Base-by-base conservation (phyloP, 2,329 filamentous ascomycete species). In the Emmonsiellopsis sp. region DNA sequence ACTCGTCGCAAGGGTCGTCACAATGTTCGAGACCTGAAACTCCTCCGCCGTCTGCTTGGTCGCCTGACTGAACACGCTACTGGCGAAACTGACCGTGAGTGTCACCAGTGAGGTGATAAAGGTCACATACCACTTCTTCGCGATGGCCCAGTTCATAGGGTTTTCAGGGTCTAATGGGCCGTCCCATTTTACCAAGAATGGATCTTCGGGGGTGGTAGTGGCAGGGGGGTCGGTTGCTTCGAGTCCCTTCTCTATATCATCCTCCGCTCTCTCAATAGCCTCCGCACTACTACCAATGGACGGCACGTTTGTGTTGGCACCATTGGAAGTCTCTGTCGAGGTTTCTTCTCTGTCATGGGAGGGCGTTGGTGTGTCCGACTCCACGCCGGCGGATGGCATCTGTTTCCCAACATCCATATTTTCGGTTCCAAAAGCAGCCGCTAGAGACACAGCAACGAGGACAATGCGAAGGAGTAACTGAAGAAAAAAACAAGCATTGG, bases 1-100 rank as follows among this genome's bases (percentile, higher is more conserved):
- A 20, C 73, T 73, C 0, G 75, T 78, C 0, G 74, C 76, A 7
- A 81, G 61, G 0, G 73, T 70, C 57, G 76, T 78, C 3, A 79
- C 74, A 51, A 78, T 73, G 0, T 61, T 64, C 0, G 73, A 72
- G 0, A 80, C 76, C 16, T 64, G 59, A 55, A 73, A 81, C 48
- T 74, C 53, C 43, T 65, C 55, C 3, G 75, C 66, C 0, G 72
- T 74, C 13, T 65, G 65, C 20, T 52, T 13, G 2, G 70, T 74
- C 3, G 74, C 72, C 3, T 74, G 70, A 38, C 67, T 72, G 60
- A 76, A 76, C 40, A 78, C 67, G 40, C 71, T 74, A 43, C 67
- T 73, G 9, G 74, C 67, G 49, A 79, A 78, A 0, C 76, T 78
- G 43, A 76, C 70, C 58, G 66, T 70, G 52, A 79, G 70, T 0